phyloP scores from a whole-genome alignment of 495 filamentous ascomycete genomes.

The Pyronema domesticum region DNA sequence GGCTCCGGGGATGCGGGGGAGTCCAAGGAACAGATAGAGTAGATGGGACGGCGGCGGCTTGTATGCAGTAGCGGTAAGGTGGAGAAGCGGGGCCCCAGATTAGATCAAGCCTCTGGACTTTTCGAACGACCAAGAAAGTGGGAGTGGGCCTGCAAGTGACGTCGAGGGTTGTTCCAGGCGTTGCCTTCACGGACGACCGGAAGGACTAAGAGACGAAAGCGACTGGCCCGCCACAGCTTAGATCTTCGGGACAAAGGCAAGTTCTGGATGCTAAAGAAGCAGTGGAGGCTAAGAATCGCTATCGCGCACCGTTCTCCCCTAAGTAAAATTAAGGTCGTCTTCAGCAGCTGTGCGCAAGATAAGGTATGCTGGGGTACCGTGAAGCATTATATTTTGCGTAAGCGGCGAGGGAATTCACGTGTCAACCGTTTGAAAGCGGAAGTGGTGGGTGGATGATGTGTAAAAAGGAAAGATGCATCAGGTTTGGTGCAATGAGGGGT shows the following conservation, averaged over 20 bases:
- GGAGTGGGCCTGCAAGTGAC: neutral
- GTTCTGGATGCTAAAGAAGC: neutral
- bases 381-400: too few relatives aligned
- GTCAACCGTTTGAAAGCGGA: too few relatives aligned
- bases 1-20: neutral
- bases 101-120: neutral
- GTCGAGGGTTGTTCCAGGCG: neutral
- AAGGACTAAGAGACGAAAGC: neutral
- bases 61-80: neutral
- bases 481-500: too few relatives aligned
- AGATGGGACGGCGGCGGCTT: neutral
- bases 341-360: too few relatives aligned
- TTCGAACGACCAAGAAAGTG: neutral
- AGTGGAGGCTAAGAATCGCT: too few relatives aligned
- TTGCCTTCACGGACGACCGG: neutral
- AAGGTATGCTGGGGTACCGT: too few relatives aligned
- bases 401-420: too few relatives aligned
- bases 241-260: neutral
- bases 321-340: too few relatives aligned
- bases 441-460: too few relatives aligned
- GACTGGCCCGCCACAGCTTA: neutral
- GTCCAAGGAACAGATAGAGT: neutral
- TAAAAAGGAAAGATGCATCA: too few relatives aligned
- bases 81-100: neutral
- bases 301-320: too few relatives aligned